Conservation (phyloP, 2,329 filamentous ascomycete genomes). For the Chrysosphaeria jannelii region DNA sequence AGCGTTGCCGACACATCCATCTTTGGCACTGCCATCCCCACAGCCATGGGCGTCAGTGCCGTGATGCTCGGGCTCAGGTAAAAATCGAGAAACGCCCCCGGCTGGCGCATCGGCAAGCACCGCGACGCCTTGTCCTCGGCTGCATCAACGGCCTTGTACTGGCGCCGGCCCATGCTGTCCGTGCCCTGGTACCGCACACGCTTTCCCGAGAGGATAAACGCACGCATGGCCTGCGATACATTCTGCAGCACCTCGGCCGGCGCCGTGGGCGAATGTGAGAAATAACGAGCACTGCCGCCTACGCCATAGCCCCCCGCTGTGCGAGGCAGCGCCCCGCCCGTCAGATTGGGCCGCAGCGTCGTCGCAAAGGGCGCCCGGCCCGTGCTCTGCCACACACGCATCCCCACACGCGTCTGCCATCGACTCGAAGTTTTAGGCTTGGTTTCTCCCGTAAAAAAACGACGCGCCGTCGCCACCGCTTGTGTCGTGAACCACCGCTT, state of each 20-base stretch:
- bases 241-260: slow-evolving; percentile 83
- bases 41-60: slow-evolving; percentile 41
- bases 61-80: slow-evolving; percentile 69
- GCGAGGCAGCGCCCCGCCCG: slow-evolving; percentile 56
- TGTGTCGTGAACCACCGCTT: too few species aligned
- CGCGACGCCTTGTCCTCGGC: slow-evolving; percentile 43
- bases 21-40: slow-evolving; percentile 17
- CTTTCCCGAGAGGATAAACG: slow-evolving; percentile 74
- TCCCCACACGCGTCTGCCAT: too few species aligned
- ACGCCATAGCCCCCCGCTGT: slow-evolving; percentile 71
- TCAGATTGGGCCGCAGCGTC: slow-evolving; percentile 71
- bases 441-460: too few species aligned
- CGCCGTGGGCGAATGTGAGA: slow-evolving; percentile 61
- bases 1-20: slow-evolving; percentile 22
- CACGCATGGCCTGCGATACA: slow-evolving; percentile 75
- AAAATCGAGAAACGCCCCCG: slow-evolving; percentile 71
- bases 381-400: slow-evolving; percentile 28
- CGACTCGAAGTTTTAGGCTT: too few species aligned
- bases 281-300: slow-evolving; percentile 44
- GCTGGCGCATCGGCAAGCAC: slow-evolving; percentile 14
- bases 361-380: slow-evolving; percentile 64
- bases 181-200: slow-evolving; percentile 66
- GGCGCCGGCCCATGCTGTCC: slow-evolving; percentile 38
- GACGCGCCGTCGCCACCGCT: too few species aligned
- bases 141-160: slow-evolving; percentile 46